Conservation (phyloP, 164 flowering plant species). For the Buxus sempervirens region DNA sequence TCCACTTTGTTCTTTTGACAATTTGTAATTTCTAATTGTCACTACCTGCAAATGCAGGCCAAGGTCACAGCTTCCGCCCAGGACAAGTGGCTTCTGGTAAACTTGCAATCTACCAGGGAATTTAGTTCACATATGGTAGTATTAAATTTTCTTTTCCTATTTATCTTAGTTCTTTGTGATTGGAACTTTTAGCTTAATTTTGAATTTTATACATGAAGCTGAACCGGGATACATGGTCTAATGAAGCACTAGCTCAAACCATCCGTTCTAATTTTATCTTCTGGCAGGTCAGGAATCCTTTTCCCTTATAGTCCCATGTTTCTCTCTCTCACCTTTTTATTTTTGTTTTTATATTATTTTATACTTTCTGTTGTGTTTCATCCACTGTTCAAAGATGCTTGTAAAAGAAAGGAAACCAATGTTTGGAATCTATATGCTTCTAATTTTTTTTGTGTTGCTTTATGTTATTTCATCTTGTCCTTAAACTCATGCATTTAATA, state of each 20-base stretch:
- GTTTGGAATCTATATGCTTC: no score
- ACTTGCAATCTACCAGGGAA: constrained; percentile 90
- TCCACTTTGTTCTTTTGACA: neutral
- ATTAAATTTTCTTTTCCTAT: neutral
- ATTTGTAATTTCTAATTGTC: neutral
- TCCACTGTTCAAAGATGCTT: no score
- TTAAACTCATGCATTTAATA: no score
- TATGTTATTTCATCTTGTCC: no score
- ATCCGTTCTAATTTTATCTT: constrained; percentile 79
- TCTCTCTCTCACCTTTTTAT: neutral
- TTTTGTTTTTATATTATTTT: neutral
- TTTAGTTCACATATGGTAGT: constrained; percentile 94
- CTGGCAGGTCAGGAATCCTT: constrained; percentile 78
- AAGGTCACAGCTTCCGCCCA: constrained; percentile 67
- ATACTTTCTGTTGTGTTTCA: no score
- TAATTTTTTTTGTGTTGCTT: no score
- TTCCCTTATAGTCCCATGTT: neutral
- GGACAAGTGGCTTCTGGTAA: constrained; percentile 85
- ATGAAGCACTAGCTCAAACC: constrained; percentile 96
- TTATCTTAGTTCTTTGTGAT: neutral
- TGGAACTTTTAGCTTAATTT: constrained; percentile 7
- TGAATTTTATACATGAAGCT: constrained; percentile 45
- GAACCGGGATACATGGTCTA: constrained; percentile 96
- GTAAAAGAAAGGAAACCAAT: no score
- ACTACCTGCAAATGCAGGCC: constrained; percentile 47